These are phyloP conservation scores for Rickenella mellea DNA, from an alignment of 768 basidiomycete genomes.

Conservation along the genomic window DNA sequence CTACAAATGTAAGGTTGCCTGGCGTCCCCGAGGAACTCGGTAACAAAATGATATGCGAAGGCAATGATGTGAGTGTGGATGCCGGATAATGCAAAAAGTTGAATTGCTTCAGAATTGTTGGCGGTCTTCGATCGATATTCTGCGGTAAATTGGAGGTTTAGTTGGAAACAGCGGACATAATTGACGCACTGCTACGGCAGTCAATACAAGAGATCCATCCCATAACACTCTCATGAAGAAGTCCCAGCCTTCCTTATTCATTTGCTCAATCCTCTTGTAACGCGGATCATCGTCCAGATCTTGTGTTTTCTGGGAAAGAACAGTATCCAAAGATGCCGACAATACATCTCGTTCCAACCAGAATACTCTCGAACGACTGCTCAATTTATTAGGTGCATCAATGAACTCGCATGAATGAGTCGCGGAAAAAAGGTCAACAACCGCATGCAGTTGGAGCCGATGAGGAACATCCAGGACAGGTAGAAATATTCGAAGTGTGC, in stretches of 20 bases:
- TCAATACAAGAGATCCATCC: slow-evolving; percentile 68
- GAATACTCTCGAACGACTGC: slow-evolving; percentile 50
- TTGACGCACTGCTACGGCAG: slow-evolving; percentile 58
- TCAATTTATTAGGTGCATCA: slow-evolving; percentile 2
- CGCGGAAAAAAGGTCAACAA: slow-evolving; percentile 64
- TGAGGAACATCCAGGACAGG: slow-evolving; percentile 84
- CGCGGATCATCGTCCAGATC: slow-evolving; percentile 32
- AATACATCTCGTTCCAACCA: slow-evolving; percentile 62
- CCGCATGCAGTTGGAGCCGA: slow-evolving; percentile 74
- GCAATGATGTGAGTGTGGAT: slow-evolving; percentile 34
- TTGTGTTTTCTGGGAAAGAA: slow-evolving; percentile 23
- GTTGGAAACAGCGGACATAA: slow-evolving; percentile 1
- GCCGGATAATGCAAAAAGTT: slow-evolving; percentile 58
- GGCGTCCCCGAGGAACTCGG: slow-evolving; percentile 18
- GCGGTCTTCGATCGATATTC: slow-evolving; percentile 87
- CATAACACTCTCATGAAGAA: slow-evolving; percentile 62
- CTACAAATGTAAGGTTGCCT: slow-evolving; percentile 42
- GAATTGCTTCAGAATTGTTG: slow-evolving; percentile 71
- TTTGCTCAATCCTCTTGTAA: slow-evolving; percentile 43
- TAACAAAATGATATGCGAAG: slow-evolving; percentile 47
- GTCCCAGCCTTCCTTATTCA: slow-evolving; percentile 69
- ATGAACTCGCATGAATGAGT: slow-evolving; percentile 9
- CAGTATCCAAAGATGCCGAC: slow-evolving; percentile 32
- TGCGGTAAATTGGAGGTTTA: slow-evolving; percentile 24
- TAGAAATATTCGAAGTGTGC: slow-evolving; percentile 74